phyloP scores from a whole-genome alignment of 768 basidiomycete genomes.

The Mycena galopus region DNA sequence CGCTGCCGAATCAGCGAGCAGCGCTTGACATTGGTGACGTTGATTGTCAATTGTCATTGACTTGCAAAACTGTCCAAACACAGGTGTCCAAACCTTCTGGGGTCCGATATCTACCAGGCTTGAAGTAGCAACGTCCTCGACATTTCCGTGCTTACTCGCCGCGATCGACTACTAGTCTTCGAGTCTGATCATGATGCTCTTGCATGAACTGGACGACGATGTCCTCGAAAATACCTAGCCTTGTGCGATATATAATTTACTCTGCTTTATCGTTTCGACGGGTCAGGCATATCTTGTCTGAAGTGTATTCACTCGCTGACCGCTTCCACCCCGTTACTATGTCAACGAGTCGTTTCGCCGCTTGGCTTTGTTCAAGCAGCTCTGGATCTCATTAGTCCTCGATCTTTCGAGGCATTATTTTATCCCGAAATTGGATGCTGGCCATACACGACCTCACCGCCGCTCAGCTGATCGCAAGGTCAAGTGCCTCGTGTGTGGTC shows the following conservation, averaged over 20 bases:
- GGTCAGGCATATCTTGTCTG: not conserved
- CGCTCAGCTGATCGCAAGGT: not conserved
- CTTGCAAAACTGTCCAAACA: too few species aligned
- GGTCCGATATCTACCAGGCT: too few species aligned
- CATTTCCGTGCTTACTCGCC: too few species aligned
- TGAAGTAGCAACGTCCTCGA: too few species aligned
- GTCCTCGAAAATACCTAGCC: not conserved
- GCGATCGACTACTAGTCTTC: too few species aligned
- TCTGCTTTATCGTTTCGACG: not conserved
- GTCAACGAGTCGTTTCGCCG: conserved; percentile 1
- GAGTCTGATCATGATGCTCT: not conserved
- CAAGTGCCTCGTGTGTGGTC: not conserved
- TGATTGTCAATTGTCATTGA: too few species aligned
- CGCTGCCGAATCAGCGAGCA: too few species aligned
- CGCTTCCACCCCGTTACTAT: not conserved
- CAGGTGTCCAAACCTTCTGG: too few species aligned
- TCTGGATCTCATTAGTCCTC: not conserved
- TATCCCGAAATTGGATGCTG: not conserved
- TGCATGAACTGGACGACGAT: conserved; percentile 17
- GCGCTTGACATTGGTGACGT: too few species aligned
- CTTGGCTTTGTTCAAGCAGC: not conserved
- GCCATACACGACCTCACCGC: not conserved
- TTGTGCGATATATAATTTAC: not conserved
- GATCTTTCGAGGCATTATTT: not conserved
- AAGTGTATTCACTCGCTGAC: too few species aligned